Base-by-base conservation (phyloP, 2,329 filamentous ascomycete genomes). In the Aspergillus texensis region DNA sequence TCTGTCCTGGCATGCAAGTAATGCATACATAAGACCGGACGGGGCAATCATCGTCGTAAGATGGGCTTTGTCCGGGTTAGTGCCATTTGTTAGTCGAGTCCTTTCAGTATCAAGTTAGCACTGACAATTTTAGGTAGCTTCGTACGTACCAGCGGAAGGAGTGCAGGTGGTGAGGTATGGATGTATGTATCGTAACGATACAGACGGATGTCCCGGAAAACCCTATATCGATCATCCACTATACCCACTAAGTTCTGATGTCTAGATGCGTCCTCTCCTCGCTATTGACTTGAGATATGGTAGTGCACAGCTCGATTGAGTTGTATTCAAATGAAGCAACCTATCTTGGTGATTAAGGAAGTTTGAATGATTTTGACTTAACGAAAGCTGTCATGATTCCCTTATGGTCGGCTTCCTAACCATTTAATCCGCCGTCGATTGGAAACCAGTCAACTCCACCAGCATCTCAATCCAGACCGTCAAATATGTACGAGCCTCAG, bases 1-100 rank as follows among this genome's bases (percentile, higher is more conserved):
- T 65, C 63, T 62, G 64, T 68, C 64, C 65, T 64, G 54, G 65
- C 58, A 69, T 69, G 67, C 64, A 68, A 61, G 65, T 66, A 68
- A 68, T 68, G 59, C 62, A 60, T 58, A 60, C 65, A 66, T 45
- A 58, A 64, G 58, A 61, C 54, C 50, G 48, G 57, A 61, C 58
- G 57, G 55, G 60, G 60, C 54, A 57, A 54, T 60, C 58, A 65
- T 60, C 50, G 60, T 58, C 62, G 36, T 57, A 56, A 26, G 30
- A 48, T 45, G 53, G 45, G 54, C 41, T 60, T 34, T 43, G 30
- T 43, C n/a, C 14, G 55, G 28, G 30, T 39, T 55, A 55, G 52
- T 39, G 30, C 21, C 52, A 55, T 39, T 26, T 39, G n/a, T 55
- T 26, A 28, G 24, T 21, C 36, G 50, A 43, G 58, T 16, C 53